Evolutionary conservation across 805 yeast genomes (phyloP).

Genomic region (Isabelozyma pseudorhagii): DNA sequence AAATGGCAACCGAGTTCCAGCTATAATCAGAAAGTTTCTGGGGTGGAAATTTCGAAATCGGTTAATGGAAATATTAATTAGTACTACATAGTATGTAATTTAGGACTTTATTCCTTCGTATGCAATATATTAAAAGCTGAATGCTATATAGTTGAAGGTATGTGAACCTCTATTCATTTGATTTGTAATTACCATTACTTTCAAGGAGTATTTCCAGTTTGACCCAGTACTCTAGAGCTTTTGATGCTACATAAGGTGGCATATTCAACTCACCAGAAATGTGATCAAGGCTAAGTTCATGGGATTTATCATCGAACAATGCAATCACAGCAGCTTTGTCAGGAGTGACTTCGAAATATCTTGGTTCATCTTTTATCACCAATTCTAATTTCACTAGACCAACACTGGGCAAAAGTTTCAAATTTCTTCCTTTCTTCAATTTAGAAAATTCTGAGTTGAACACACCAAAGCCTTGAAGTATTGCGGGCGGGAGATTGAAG

Average conservation of each 20-base stretch:
- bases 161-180: slow-evolving; percentile 30
- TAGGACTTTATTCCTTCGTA: not conserved
- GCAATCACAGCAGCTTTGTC: slow-evolving; percentile 65
- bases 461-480: slow-evolving; percentile 38
- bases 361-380: slow-evolving; percentile 14
- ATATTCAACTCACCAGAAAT: slow-evolving; percentile 39
- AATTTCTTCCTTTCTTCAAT: slow-evolving; percentile 53
- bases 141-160: too few species aligned
- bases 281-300: slow-evolving; percentile 29
- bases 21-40: slow-evolving; percentile 65
- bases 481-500: slow-evolving; percentile 47
- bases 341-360: slow-evolving; percentile 55
- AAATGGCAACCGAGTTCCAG: slow-evolving; percentile 65
- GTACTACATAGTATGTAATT: not conserved
- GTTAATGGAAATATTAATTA: slow-evolving; percentile 47
- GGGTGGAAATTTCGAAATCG: slow-evolving; percentile 62
- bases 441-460: slow-evolving; percentile 44
- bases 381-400: slow-evolving; percentile 65
- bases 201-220: slow-evolving; percentile 50
- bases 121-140: not conserved
- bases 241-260: slow-evolving; percentile 35
- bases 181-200: slow-evolving; percentile 29
- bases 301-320: slow-evolving; percentile 38
- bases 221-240: slow-evolving; percentile 60
- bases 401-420: slow-evolving; percentile 53